Conservation (phyloP, 2,329 filamentous ascomycete genomes). For the Byssothecium circinans region DNA sequence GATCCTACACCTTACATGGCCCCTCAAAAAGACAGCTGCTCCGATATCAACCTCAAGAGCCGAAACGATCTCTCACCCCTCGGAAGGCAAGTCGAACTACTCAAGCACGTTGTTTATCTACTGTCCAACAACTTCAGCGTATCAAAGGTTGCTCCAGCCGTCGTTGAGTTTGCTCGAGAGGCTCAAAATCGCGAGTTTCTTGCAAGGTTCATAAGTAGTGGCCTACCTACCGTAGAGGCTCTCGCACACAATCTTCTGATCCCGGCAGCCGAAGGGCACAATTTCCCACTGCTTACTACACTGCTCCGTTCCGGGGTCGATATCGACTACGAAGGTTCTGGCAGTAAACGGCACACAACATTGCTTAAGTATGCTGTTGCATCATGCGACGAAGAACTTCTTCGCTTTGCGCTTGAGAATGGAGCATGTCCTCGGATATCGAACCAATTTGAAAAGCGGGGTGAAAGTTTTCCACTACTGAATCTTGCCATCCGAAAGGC, state of each 20-base stretch:
- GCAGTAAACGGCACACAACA: not conserved
- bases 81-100: not conserved
- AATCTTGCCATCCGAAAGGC: too few species aligned
- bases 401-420: not conserved
- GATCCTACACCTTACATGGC: conserved; percentile 1
- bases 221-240: not conserved
- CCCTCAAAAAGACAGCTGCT: not conserved
- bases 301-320: not conserved
- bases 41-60: not conserved
- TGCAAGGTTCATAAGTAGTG: not conserved
- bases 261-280: not conserved
- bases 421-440: not conserved
- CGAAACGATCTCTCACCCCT: not conserved
- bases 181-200: not conserved
- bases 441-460: too few species aligned
- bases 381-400: not conserved
- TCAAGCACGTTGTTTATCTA: conserved; percentile 2
- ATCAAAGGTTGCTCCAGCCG: not conserved
- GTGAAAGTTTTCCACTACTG: too few species aligned
- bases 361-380: not conserved
- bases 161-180: conserved; percentile 1
- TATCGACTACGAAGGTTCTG: not conserved
- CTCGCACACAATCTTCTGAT: not conserved
- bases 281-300: not conserved
- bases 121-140: not conserved